Percentiles rank a stretch among this genome's conserved stretches.
Evolutionary conservation across 2,329 filamentous ascomycete genomes (phyloP).

Genomic region (Clarireedia monteithiana): DNA sequence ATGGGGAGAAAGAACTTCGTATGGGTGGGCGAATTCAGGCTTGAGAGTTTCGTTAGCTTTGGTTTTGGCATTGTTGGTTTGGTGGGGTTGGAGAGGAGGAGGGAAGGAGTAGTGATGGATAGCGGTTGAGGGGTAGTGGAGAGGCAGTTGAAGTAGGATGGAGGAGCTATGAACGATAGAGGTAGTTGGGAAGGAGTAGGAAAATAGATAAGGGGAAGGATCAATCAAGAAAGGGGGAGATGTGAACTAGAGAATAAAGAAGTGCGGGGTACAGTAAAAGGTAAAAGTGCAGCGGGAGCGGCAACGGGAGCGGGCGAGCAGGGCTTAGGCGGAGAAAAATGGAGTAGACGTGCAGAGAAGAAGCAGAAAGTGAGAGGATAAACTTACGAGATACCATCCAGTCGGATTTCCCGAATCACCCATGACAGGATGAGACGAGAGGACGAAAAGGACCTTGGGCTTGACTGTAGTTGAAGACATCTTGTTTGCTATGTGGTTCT

Average conservation of each 20-base stretch:
- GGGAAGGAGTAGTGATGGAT: not conserved
- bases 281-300: no score
- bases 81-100: not conserved
- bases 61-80: conserved; percentile 4
- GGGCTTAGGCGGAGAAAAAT: no score
- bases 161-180: not conserved
- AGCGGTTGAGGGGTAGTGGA: not conserved
- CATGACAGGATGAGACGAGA: conserved; percentile 35
- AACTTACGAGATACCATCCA: conserved; percentile 43
- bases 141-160: not conserved
- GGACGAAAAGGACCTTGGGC: conserved; percentile 45
- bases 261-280: no score
- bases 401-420: conserved; percentile 35
- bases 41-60: conserved; percentile 17
- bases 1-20: conserved; percentile 35
- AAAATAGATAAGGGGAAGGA: no score
- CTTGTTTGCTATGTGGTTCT: not conserved
- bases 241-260: no score
- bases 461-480: conserved; percentile 2
- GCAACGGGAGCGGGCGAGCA: no score
- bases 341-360: no score
- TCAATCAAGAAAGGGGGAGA: no score
- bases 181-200: no score
- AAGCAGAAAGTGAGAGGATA: no score
- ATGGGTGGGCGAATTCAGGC: conserved; percentile 43